These are phyloP conservation scores for Moricandia arvensis DNA, from an alignment of 345 rosid species.

Conservation along the genomic window DNA sequence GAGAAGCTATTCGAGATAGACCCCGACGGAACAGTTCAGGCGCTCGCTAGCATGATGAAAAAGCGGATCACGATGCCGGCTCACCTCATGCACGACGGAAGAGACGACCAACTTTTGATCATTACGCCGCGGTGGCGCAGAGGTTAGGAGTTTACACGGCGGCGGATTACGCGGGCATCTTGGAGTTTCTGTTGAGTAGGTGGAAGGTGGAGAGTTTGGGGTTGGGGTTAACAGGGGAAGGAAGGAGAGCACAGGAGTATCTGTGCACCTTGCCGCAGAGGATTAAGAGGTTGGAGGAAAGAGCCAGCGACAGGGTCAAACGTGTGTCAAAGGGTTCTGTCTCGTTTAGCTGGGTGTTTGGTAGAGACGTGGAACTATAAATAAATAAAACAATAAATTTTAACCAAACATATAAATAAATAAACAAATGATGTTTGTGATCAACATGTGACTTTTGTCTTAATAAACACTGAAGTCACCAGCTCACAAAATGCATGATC, in stretches of 20 bases:
- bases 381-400: background rate
- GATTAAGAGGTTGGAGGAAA: slow-evolving; percentile 52
- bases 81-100: slow-evolving; percentile 56
- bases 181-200: slow-evolving; percentile 47
- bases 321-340: slow-evolving; percentile 25
- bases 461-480: background rate
- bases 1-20: slow-evolving; percentile 57
- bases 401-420: background rate
- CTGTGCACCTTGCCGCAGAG: slow-evolving; percentile 48
- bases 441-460: background rate
- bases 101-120: slow-evolving; percentile 45
- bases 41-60: slow-evolving; percentile 58
- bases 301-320: slow-evolving; percentile 42
- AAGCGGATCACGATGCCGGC: slow-evolving; percentile 60
- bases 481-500: background rate
- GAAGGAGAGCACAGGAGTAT: slow-evolving; percentile 46
- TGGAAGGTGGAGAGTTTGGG: slow-evolving; percentile 52
- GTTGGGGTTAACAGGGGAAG: slow-evolving; percentile 45
- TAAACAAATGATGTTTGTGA: slow-evolving; percentile 16
- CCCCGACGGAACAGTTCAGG: slow-evolving; percentile 45
- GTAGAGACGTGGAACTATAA: slow-evolving; percentile 18
- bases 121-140: slow-evolving; percentile 53
- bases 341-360: slow-evolving; percentile 29
- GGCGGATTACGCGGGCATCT: slow-evolving; percentile 50
- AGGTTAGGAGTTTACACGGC: slow-evolving; percentile 54